Percentiles rank a stretch among this genome's conserved stretches.
These are phyloP conservation scores for Paramyrothecium sp. DNA, from an alignment of 2,329 filamentous ascomycete genomes.

Conservation along the genomic window DNA sequence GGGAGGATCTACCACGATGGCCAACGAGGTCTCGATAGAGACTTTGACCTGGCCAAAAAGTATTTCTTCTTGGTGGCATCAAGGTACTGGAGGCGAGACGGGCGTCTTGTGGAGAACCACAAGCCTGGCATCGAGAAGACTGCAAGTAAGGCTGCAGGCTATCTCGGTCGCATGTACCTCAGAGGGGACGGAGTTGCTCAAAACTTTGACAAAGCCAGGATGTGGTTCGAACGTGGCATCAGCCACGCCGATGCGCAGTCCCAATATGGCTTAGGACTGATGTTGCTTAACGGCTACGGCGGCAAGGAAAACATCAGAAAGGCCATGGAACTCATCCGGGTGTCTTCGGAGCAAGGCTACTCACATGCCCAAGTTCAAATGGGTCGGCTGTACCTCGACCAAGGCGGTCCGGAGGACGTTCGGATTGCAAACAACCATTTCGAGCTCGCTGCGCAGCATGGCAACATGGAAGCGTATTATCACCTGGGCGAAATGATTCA, in stretches of 20 bases:
- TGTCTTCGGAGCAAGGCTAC: constrained; percentile 79
- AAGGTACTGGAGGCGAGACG: constrained; percentile 78
- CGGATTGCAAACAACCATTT: constrained; percentile 80
- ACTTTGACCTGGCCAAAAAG: constrained; percentile 70
- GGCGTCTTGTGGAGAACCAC: constrained; percentile 68
- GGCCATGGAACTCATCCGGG: constrained; percentile 74
- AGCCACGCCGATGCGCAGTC: constrained; percentile 76
- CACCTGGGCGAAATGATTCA: constrained; percentile 87
- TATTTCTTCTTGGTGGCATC: constrained; percentile 81
- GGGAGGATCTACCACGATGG: constrained; percentile 89
- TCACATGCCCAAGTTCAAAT: constrained; percentile 79
- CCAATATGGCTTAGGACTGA: constrained; percentile 79
- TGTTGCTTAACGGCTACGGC: constrained; percentile 78
- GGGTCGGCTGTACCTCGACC: constrained; percentile 81
- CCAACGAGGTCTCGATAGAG: constrained; percentile 69
- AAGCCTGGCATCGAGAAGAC: constrained; percentile 72
- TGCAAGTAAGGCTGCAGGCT: constrained; percentile 81
- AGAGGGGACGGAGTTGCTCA: constrained; percentile 82
- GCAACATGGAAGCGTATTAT: constrained; percentile 86
- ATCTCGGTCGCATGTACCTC: constrained; percentile 84
- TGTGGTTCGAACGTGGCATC: constrained; percentile 82
- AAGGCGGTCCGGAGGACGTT: constrained; percentile 70
- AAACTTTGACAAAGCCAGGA: constrained; percentile 71
- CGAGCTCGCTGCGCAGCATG: constrained; percentile 78
- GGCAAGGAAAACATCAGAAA: constrained; percentile 66